Conservation (phyloP, 495 filamentous ascomycete species). For the Hyaloscypha variabilis region DNA sequence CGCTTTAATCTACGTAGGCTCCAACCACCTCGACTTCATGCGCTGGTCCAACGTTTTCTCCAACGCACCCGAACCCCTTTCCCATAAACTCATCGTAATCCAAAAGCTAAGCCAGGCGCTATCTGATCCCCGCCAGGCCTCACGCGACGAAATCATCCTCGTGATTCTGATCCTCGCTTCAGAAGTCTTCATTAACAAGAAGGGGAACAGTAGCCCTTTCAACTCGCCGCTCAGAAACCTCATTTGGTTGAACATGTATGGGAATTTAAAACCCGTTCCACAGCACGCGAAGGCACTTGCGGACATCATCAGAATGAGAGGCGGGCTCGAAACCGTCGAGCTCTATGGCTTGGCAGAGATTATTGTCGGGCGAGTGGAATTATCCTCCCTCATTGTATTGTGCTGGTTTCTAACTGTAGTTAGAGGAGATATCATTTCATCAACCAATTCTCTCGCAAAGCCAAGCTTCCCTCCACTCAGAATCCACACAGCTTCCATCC, state of each 20-base stretch:
- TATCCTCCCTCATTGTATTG: too few relatives aligned
- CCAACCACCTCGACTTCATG: constrained; percentile 2
- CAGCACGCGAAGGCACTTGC: constrained; percentile 9
- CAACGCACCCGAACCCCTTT: constrained; percentile 6
- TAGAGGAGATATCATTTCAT: neutral
- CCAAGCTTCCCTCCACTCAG: neutral
- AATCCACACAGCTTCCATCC: neutral
- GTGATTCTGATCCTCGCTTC: constrained; percentile 6
- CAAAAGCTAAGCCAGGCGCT: constrained; percentile 11
- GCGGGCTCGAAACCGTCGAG: constrained; percentile 11
- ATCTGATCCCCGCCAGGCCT: neutral
- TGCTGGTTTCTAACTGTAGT: too few relatives aligned
- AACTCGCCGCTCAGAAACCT: constrained; percentile 13
- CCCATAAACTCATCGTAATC: constrained; percentile 11
- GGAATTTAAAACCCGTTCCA: neutral
- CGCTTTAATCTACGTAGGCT: constrained; percentile 3
- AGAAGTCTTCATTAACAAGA: neutral
- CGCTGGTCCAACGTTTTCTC: neutral
- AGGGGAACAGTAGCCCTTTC: constrained; percentile 9
- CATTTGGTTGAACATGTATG: constrained; percentile 18
- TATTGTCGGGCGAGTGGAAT: constrained; percentile 1
- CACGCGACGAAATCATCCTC: constrained; percentile 10
- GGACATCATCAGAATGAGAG: constrained; percentile 8
- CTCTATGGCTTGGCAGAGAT: neutral
- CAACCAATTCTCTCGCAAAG: neutral